Base-by-base conservation (phyloP, 2,329 filamentous ascomycete genomes). In the Diplodia sapinea region DNA sequence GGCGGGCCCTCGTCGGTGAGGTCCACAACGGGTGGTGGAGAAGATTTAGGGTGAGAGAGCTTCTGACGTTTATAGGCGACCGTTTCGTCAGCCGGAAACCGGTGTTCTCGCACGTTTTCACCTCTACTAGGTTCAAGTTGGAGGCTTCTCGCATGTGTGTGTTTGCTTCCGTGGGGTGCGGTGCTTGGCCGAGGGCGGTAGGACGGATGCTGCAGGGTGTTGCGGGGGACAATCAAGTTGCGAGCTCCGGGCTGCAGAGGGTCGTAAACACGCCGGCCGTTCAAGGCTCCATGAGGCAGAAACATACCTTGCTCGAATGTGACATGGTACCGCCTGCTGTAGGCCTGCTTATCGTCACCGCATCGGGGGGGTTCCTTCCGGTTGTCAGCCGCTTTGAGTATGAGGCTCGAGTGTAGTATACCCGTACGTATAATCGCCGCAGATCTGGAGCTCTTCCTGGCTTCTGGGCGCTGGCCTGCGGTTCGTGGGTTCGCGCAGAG, bases 351-450 rank as follows among this genome's bases (percentile, higher is more conserved):
- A 59, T 59, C 2, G 1, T 12, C 13, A 57, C 52, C 4, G 64
- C 52, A 23, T 59, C 64, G 7, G 13, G 13, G 12, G 43, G 43
- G 8, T 36, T 66, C 11, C 64, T 66, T 31, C 29, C n/a, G 29
- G n/a, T 20, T 15, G 31, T 66, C 31, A 66, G 64, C 63, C 26
- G 20, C 29, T 36, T 7, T 15, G 17, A 9, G 11, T 23, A 15
- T 6, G 17, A 5, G 3, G 17, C 8, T 23, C 13, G 7, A 47
- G 17, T 9, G 9, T 47, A 3, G 11, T 50, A 11, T 59, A 1
- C 15, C 5, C 29, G 31, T 50, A 66, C 64, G 40, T 29, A 23
- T 66, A 52, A 17, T 52, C 43, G 5, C 31, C 17, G 9, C 2
- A 20, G 4, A 51, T n/a, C 17, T n/a, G 4, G 23, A 15, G 26